These are phyloP conservation scores for Penicillium sp. DNA, from an alignment of 2,329 filamentous ascomycete species.

Conservation along the genomic window DNA sequence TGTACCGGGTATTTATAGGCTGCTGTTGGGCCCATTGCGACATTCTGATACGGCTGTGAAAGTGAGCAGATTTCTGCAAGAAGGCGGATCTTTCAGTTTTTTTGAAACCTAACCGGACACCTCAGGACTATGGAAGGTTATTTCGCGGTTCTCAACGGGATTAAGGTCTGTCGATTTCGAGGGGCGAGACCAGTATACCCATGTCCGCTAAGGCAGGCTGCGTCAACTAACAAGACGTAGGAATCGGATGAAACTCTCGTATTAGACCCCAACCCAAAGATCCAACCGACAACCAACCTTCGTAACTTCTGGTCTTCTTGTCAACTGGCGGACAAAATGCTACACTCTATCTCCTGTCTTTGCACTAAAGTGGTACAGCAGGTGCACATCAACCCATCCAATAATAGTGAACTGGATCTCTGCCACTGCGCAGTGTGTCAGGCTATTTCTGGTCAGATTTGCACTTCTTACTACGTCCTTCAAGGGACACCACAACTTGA, in stretches of 20 bases:
- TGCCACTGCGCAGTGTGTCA: constrained; percentile 61
- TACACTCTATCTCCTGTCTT: constrained; percentile 33
- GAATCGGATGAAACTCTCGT: background rate
- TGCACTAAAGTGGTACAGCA: constrained; percentile 33
- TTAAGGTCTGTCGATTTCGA: background rate
- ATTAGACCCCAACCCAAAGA: background rate
- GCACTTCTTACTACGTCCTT: constrained; percentile 50
- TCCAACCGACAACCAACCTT: background rate
- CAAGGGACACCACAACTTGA: constrained; percentile 40
- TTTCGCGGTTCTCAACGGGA: background rate
- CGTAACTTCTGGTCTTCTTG: background rate
- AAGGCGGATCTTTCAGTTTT: constrained; percentile 3
- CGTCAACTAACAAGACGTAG: constrained; percentile 2
- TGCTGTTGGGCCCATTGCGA: background rate
- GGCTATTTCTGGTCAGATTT: constrained; percentile 53
- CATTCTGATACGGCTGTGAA: constrained; percentile 3
- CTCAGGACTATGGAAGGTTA: background rate
- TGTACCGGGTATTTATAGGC: constrained; percentile 29
- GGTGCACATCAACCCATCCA: constrained; percentile 29
- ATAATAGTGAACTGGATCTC: constrained; percentile 38
- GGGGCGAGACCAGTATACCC: background rate
- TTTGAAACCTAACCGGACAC: constrained; percentile 3
- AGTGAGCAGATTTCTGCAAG: constrained; percentile 35
- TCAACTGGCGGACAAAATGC: constrained; percentile 10
- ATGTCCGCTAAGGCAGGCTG: background rate